A percentile compares a stretch with the other conserved stretches of the same genome.
These are phyloP conservation scores for Pestalotiopsis sp. DNA, from an alignment of 2,329 filamentous ascomycete genomes.

Conservation along the genomic window DNA sequence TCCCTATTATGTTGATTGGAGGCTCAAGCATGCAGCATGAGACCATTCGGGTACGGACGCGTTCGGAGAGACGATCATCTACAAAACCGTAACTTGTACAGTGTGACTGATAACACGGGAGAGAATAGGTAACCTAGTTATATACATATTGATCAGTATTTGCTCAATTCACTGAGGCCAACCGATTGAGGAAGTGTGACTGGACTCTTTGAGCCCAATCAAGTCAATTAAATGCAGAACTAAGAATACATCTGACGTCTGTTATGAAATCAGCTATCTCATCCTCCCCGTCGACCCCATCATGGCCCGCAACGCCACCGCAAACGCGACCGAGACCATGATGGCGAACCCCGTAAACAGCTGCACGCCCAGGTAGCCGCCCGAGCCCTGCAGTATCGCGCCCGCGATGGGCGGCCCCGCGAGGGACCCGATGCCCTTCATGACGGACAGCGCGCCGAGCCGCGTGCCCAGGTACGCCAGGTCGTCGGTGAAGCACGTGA, in stretches of 20 bases:
- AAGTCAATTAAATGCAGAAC: too few species aligned
- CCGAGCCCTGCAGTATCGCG: conserved; percentile 4
- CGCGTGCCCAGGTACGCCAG: conserved; percentile 2
- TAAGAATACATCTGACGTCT: too few species aligned
- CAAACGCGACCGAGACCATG: conserved; percentile 1
- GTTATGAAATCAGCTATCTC: neutral
- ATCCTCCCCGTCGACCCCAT: neutral
- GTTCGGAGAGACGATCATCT: too few species aligned
- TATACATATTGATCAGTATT: too few species aligned
- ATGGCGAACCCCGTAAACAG: conserved; percentile 9
- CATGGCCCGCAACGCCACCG: neutral
- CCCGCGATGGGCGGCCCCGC: conserved; percentile 6
- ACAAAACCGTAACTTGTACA: too few species aligned
- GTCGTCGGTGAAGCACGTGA: conserved; percentile 7
- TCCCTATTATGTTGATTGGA: neutral
- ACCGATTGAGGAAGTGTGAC: too few species aligned
- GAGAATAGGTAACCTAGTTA: too few species aligned
- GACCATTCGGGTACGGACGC: neutral
- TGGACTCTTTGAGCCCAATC: too few species aligned
- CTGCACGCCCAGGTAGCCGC: conserved; percentile 6
- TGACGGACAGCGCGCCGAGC: conserved; percentile 1
- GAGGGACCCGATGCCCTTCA: conserved; percentile 6
- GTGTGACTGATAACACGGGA: too few species aligned
- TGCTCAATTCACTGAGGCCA: too few species aligned
- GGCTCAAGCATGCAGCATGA: neutral